phyloP scores from a whole-genome alignment of 768 basidiomycete genomes.

The Calocybe indica region DNA sequence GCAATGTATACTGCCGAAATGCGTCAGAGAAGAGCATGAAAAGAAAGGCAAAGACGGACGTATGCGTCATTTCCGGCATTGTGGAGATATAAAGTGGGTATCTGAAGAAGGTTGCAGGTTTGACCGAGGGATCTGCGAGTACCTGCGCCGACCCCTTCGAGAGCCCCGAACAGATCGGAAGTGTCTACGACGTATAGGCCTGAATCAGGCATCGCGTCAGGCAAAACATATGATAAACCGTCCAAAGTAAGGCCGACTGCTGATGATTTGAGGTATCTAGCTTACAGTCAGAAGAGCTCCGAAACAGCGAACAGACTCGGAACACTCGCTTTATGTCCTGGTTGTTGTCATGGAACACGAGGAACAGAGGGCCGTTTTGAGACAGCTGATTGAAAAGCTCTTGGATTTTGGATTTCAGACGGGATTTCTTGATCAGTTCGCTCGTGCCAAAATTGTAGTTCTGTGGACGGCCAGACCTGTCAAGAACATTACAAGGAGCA shows the following conservation, averaged over 20 bases:
- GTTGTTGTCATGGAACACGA: slow-evolving; percentile 75
- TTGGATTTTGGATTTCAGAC: slow-evolving; percentile 48
- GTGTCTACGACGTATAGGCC: slow-evolving; percentile 72
- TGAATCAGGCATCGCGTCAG: slow-evolving; percentile 42
- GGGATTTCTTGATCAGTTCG: slow-evolving; percentile 41
- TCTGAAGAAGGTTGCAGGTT: slow-evolving; percentile 57
- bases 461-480: slow-evolving; percentile 25
- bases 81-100: slow-evolving; percentile 53
- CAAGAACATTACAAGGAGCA: neutral
- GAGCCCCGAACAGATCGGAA: slow-evolving; percentile 64
- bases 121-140: slow-evolving; percentile 54
- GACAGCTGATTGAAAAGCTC: slow-evolving; percentile 34
- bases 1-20: slow-evolving; percentile 56
- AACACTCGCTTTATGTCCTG: slow-evolving; percentile 67
- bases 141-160: slow-evolving; percentile 53
- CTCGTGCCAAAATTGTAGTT: slow-evolving; percentile 64
- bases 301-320: slow-evolving; percentile 13
- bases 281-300: neutral
- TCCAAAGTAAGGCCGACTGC: slow-evolving; percentile 46
- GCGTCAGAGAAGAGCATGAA: neutral
- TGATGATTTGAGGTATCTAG: slow-evolving; percentile 49
- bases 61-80: slow-evolving; percentile 88
- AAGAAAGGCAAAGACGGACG: slow-evolving; percentile 35
- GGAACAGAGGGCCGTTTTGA: slow-evolving; percentile 55
- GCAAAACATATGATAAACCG: slow-evolving; percentile 47